phyloP scores from a whole-genome alignment of 768 basidiomycete species.

The Tubosaeta brunneosetosa region DNA sequence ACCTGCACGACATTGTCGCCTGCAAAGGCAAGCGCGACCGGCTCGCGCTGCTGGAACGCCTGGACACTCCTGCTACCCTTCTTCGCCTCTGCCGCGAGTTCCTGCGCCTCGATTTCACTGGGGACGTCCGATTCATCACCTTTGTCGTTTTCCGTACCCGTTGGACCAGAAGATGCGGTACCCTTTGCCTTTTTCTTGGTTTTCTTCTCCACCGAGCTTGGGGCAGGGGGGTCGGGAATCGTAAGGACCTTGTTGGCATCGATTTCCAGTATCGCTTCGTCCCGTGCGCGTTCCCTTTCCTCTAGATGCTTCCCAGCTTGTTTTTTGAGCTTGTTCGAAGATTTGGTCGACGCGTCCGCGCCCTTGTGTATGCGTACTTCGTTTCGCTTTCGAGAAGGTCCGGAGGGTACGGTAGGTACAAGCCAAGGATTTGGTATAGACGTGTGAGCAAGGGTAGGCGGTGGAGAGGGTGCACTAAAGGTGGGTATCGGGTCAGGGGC shows the following conservation, averaged over 20 bases:
- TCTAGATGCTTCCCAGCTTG: conserved; percentile 50
- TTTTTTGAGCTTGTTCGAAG: conserved; percentile 73
- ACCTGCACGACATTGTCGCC: conserved; percentile 95
- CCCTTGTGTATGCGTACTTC: conserved; percentile 66
- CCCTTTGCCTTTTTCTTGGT: conserved; percentile 15
- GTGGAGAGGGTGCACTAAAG: conserved; percentile 15
- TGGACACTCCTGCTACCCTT: conserved; percentile 40
- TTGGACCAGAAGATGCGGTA: conserved; percentile 7
- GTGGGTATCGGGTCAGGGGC: conserved; percentile 4
- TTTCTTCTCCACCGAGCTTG: conserved; percentile 3
- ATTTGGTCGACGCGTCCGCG: conserved; percentile 56
- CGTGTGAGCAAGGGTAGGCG: conserved; percentile 12
- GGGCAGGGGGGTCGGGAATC: conserved; percentile 11
- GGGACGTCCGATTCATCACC: conserved; percentile 48
- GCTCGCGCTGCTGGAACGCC: conserved; percentile 85
- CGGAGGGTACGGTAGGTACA: conserved; percentile 35
- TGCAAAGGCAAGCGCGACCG: conserved; percentile 93
- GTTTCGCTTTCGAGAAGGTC: conserved; percentile 65
- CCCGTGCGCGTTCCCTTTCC: conserved; percentile 53
- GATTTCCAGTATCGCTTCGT: conserved; percentile 81
- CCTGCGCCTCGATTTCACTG: conserved; percentile 71
- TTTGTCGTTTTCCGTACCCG: neutral
- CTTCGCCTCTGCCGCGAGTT: conserved; percentile 44
- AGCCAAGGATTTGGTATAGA: conserved; percentile 79
- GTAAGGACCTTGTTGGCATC: conserved; percentile 29